Conservation (phyloP, 495 filamentous ascomycete genomes). For the Podospora anserina region DNA sequence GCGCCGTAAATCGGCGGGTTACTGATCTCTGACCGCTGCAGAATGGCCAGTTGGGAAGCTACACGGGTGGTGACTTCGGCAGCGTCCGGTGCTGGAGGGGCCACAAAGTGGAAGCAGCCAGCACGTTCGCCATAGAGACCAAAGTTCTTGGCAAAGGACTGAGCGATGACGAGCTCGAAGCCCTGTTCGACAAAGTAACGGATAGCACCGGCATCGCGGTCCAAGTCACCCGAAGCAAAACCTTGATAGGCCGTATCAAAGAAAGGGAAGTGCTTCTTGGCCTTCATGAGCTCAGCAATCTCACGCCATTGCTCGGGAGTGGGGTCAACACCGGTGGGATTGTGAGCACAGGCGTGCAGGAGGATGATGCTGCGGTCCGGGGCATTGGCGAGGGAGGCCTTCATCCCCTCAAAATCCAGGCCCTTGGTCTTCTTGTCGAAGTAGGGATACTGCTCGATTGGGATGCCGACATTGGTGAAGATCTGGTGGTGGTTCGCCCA, state of each 20-base stretch:
- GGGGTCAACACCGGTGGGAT: slow-evolving; percentile 96
- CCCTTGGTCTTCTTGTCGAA: slow-evolving; percentile 82
- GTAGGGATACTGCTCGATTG: slow-evolving; percentile 85
- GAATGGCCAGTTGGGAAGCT: slow-evolving; percentile 83
- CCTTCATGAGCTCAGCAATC: slow-evolving; percentile 69
- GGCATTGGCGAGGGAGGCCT: slow-evolving; percentile 61
- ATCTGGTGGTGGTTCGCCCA: slow-evolving; percentile 99
- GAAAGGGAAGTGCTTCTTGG: slow-evolving; percentile 89
- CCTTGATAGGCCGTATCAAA: slow-evolving; percentile 98
- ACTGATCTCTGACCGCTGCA: slow-evolving; percentile 95
- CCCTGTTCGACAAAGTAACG: slow-evolving; percentile 91
- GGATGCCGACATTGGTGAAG: slow-evolving; percentile 84
- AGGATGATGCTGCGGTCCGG: slow-evolving; percentile 79
- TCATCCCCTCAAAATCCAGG: slow-evolving; percentile 89
- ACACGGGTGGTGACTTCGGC: slow-evolving; percentile 61
- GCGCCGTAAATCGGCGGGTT: slow-evolving; percentile 95
- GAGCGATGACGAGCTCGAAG: slow-evolving; percentile 92
- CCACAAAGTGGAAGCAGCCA: slow-evolving; percentile 94
- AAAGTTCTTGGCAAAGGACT: slow-evolving; percentile 99
- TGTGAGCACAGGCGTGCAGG: slow-evolving; percentile 95
- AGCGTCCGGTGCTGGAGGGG: slow-evolving; percentile 65
- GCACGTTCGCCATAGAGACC: slow-evolving; percentile 95
- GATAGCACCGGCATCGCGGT: slow-evolving; percentile 82
- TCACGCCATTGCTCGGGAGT: slow-evolving; percentile 92
- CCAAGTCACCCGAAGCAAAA: slow-evolving; percentile 89